Conservation (phyloP, 768 basidiomycete species). For the Pisolithus albus region DNA sequence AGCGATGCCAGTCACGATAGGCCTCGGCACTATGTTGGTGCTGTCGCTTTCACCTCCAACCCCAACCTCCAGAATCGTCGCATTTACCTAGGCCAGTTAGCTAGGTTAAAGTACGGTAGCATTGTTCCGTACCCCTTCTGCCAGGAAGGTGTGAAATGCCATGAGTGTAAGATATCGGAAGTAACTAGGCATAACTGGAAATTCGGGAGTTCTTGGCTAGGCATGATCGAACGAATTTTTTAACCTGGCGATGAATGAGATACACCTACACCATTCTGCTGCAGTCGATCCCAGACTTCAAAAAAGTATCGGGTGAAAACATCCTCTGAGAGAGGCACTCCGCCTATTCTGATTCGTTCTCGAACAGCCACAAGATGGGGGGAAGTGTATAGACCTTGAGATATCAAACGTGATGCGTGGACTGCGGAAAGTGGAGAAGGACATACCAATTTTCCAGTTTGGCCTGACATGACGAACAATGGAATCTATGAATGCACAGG, state of each 20-base stretch:
- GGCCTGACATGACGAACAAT: slow-evolving; percentile 71
- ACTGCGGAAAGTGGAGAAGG: not conserved
- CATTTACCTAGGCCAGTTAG: slow-evolving; percentile 49
- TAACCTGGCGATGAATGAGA: not conserved
- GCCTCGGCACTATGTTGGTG: slow-evolving; percentile 90
- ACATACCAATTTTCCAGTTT: slow-evolving; percentile 73
- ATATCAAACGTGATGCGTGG: not conserved
- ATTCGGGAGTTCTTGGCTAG: slow-evolving; percentile 46
- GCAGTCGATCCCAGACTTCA: slow-evolving; percentile 87
- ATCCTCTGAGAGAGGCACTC: slow-evolving; percentile 83
- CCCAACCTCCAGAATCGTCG: slow-evolving; percentile 92
- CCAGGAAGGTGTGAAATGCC: slow-evolving; percentile 85
- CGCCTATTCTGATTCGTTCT: slow-evolving; percentile 92
- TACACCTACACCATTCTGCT: slow-evolving; percentile 53
- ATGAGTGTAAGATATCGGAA: slow-evolving; percentile 91
- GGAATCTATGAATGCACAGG: slow-evolving; percentile 87
- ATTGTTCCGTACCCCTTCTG: slow-evolving; percentile 43
- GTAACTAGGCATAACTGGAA: slow-evolving; percentile 75
- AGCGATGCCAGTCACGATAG: slow-evolving; percentile 85
- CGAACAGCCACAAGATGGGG: slow-evolving; percentile 96
- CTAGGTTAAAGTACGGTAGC: not conserved
- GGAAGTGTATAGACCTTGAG: slow-evolving; percentile 86
- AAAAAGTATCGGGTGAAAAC: slow-evolving; percentile 90
- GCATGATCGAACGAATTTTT: slow-evolving; percentile 1
- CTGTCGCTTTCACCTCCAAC: slow-evolving; percentile 92